These are phyloP conservation scores for Fusarium stilboides DNA, from an alignment of 2,329 filamentous ascomycete species.

Conservation along the genomic window DNA sequence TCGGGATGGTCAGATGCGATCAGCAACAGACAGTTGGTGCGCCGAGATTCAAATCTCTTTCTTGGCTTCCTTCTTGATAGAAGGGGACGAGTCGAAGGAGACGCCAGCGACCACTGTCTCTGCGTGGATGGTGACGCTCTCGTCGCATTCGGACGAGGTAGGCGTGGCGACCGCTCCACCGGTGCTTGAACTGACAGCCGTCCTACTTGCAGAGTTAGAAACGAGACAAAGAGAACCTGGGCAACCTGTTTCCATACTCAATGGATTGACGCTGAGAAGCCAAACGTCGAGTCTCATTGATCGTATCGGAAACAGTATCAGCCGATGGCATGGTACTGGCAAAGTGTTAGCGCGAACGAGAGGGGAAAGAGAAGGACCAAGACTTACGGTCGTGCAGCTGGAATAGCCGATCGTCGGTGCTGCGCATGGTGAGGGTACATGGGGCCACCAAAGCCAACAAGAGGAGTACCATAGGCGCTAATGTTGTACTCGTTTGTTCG, in stretches of 20 bases:
- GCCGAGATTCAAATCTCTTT: constrained; percentile 44
- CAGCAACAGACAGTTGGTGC: neutral
- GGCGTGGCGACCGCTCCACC: constrained; percentile 58
- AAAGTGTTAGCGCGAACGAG: constrained; percentile 12
- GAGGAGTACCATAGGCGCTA: constrained; percentile 75
- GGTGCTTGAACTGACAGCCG: constrained; percentile 58
- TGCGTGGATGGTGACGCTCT: constrained; percentile 69
- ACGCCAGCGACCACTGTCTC: constrained; percentile 64
- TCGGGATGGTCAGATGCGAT: constrained; percentile 3
- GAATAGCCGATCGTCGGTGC: constrained; percentile 53
- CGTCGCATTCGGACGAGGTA: constrained; percentile 65
- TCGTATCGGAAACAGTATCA: constrained; percentile 28
- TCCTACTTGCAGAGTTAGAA: constrained; percentile 57
- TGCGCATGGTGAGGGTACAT: constrained; percentile 57
- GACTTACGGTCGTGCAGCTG: constrained; percentile 52
- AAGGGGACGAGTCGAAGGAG: constrained; percentile 64
- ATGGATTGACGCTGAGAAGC: constrained; percentile 54
- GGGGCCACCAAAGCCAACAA: constrained; percentile 67
- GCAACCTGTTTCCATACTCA: constrained; percentile 54
- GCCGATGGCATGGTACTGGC: constrained; percentile 23
- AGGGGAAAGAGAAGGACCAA: neutral
- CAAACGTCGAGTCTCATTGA: constrained; percentile 48
- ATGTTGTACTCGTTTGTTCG: constrained; percentile 96
- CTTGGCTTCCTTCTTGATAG: constrained; percentile 59
- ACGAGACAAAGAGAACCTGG: constrained; percentile 42